Conservation (phyloP, 345 rosid species). For the Lumnitzera littorea region DNA sequence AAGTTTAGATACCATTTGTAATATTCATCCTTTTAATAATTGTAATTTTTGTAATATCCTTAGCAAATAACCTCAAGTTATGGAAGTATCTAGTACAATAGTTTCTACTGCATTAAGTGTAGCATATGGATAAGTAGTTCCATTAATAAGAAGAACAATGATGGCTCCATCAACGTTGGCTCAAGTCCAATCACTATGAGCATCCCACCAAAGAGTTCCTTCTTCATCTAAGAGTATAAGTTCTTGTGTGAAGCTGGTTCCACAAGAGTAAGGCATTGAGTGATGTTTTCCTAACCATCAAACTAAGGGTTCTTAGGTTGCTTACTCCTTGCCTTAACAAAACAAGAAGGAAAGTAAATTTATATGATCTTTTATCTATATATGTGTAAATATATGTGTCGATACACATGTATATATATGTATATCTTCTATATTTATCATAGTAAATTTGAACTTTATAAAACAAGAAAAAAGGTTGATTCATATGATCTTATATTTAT, state of each 20-base stretch:
- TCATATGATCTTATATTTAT: no score
- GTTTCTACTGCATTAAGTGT: slow-evolving; percentile 3
- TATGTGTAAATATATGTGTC: no score
- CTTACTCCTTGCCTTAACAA: slow-evolving; percentile 17
- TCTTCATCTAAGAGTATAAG: slow-evolving; percentile 13
- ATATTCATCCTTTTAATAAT: no score
- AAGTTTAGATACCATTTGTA: no score
- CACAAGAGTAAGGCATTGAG: slow-evolving; percentile 11
- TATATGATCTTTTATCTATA: no score
- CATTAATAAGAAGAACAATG: background rate
- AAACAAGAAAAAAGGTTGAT: no score
- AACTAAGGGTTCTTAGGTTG: slow-evolving; percentile 18
- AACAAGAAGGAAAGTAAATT: no score
- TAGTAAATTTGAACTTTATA: no score
- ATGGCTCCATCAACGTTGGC: slow-evolving; percentile 24
- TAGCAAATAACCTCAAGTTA: no score
- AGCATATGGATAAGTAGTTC: slow-evolving; percentile 6
- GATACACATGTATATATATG: no score
- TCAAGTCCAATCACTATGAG: slow-evolving; percentile 30
- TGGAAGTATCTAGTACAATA: slow-evolving; percentile 3
- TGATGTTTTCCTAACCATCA: slow-evolving; percentile 15
- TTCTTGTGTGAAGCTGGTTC: slow-evolving; percentile 12
- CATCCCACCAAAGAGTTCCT: slow-evolving; percentile 37
- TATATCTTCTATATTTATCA: no score
- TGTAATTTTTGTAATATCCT: no score